Base-by-base conservation (phyloP, 2,329 filamentous ascomycete genomes). In the Annulohypoxylon truncatum region DNA sequence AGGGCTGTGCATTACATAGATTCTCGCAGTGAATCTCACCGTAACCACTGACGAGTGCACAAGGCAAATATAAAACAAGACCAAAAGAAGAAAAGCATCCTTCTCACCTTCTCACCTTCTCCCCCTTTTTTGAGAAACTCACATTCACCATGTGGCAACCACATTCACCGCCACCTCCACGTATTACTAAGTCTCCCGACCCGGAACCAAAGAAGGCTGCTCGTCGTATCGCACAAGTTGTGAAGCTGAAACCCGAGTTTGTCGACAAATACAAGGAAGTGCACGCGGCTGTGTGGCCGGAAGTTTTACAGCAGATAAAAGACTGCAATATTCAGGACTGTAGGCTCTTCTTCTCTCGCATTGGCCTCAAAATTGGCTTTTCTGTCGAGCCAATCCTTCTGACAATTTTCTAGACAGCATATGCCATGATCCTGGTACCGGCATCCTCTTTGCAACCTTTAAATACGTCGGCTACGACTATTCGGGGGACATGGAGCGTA, bases 401-500 rank as follows among this genome's bases (percentile, higher is more conserved):
- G 31, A 47, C 15, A 18, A 20, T 18, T 7, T 12, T 40, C 63
- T 70, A 91, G 90, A 94, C 73, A 92, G 88, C 69, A 91, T 94
- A 76, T 93, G 87, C 79, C 87, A 92, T 71, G 89, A 92, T 74
- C 83, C 88, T 10, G 79, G 77, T 4, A 84, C 85, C 0, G 80
- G 86, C 57, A 89, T 89, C 42, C 83, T 95, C 1, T 94, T 94
- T 75, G 90, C 90, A 0, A 88, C 82, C 22, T 93, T 94, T 82
- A 94, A 92, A 77, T 95, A 94, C 73, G 82, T 91, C n/a, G 92
- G 92, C 0, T 85, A 85, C 64, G 85, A 92, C 68, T 94, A 87
- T 65, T 88, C 86, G 2, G 89, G 83, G 8, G 92, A 95, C 74
- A 94, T 95, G 92, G 85, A 87, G 77, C 84, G 82, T 66, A 94